phyloP scores from a whole-genome alignment of 2,329 filamentous ascomycete species.

The Phoma herbarum region DNA sequence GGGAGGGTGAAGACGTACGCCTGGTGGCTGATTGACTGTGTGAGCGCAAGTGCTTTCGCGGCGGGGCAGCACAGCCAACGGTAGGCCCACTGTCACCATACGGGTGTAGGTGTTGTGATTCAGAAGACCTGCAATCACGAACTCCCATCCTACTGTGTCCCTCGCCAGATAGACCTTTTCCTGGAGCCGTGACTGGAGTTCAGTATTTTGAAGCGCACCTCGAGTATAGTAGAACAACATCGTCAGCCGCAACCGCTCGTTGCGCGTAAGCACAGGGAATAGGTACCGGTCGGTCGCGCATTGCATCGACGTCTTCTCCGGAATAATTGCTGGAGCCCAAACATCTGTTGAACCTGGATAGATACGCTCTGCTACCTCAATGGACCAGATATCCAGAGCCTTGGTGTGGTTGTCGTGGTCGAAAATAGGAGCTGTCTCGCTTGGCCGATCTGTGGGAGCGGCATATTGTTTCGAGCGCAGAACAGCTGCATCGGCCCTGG shows the following conservation, averaged over 20 bases:
- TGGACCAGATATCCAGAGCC: conserved; percentile 30
- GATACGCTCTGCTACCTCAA: conserved; percentile 22
- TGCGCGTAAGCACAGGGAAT: conserved; percentile 47
- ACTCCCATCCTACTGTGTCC: conserved; percentile 58
- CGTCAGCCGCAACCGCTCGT: conserved; percentile 51
- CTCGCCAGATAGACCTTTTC: conserved; percentile 55
- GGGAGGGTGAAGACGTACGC: conserved; percentile 32
- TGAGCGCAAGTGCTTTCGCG: conserved; percentile 59
- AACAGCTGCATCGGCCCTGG: conserved; percentile 39
- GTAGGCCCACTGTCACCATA: conserved; percentile 54
- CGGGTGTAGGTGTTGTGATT: conserved; percentile 56
- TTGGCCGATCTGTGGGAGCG: conserved; percentile 33
- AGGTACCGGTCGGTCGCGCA: conserved; percentile 43
- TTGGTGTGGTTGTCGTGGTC: conserved; percentile 32
- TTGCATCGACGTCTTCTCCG: conserved; percentile 26
- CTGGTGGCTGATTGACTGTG: conserved; percentile 50
- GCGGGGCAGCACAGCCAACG: conserved; percentile 55
- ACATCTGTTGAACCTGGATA: conserved; percentile 30
- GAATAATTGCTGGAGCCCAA: conserved; percentile 30
- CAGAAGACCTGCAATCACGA: conserved; percentile 56
- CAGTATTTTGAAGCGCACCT: conserved; percentile 51
- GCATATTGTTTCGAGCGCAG: conserved; percentile 31
- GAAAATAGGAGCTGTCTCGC: conserved; percentile 32
- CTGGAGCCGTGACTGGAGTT: conserved; percentile 54
- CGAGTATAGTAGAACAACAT: conserved; percentile 58